Evolutionary conservation across 768 basidiomycete species (phyloP).

Genomic region (Boletales sp.): DNA sequence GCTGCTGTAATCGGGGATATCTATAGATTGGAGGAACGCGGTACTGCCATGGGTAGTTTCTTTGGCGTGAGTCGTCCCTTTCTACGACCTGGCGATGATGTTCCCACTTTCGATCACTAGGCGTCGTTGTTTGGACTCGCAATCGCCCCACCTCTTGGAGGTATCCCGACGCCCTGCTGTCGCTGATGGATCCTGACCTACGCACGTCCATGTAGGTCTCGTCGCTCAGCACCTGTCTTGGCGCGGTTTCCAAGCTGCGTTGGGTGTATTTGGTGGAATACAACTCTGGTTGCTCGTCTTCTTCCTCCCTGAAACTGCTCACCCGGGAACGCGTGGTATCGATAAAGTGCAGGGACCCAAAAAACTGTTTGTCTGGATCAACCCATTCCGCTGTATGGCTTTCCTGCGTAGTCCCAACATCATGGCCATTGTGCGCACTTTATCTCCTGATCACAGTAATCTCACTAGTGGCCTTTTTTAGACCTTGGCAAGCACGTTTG

Average conservation of each 20-base stretch:
- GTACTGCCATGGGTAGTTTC: constrained; percentile 58
- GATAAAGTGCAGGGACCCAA: constrained; percentile 37
- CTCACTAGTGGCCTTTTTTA: constrained; percentile 18
- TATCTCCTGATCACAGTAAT: neutral
- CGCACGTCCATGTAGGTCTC: constrained; percentile 31
- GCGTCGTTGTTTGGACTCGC: constrained; percentile 56
- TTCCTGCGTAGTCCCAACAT: constrained; percentile 61
- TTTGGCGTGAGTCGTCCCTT: constrained; percentile 37
- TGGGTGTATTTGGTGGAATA: constrained; percentile 41
- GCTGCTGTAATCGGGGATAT: constrained; percentile 64
- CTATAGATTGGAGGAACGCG: constrained; percentile 59
- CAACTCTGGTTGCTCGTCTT: constrained; percentile 38
- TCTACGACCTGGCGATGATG: neutral
- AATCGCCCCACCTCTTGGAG: constrained; percentile 57
- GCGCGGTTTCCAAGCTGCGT: constrained; percentile 51
- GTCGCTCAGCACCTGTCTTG: constrained; percentile 61
- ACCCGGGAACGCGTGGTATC: constrained; percentile 53
- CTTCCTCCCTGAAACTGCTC: constrained; percentile 65
- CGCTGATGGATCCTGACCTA: neutral
- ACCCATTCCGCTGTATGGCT: constrained; percentile 51
- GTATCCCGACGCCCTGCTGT: constrained; percentile 19
- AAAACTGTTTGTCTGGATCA: constrained; percentile 44
- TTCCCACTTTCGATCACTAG: constrained; percentile 18
- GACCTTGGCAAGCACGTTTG: constrained; percentile 39
- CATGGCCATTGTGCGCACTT: constrained; percentile 44